Conservation (phyloP, 2,329 filamentous ascomycete genomes). For the Claviceps sp. region DNA sequence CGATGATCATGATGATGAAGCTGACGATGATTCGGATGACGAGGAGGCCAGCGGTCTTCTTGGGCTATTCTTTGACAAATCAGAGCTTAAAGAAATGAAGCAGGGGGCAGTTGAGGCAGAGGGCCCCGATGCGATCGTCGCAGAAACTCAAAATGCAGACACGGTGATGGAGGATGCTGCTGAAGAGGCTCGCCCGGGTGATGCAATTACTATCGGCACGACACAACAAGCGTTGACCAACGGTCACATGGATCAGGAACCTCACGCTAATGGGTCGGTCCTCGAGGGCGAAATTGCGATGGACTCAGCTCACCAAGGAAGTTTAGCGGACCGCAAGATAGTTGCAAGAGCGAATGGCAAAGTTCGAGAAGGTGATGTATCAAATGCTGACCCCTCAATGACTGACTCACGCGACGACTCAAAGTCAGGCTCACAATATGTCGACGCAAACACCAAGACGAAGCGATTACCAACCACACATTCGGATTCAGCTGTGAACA, state of each 20-base stretch:
- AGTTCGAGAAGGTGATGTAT: not conserved
- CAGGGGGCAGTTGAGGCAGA: constrained; percentile 19
- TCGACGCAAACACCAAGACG: constrained; percentile 3
- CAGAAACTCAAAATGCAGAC: constrained; percentile 13
- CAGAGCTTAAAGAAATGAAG: constrained; percentile 40
- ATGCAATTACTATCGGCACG: not conserved
- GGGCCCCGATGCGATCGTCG: not conserved
- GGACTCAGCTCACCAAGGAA: not conserved
- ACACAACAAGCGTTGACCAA: not conserved
- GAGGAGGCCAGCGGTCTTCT: constrained; percentile 33
- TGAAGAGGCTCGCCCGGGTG: not conserved
- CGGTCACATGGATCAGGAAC: not conserved
- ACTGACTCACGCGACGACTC: constrained; percentile 1
- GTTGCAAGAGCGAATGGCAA: not conserved
- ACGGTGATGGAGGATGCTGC: constrained; percentile 5
- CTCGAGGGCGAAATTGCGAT: not conserved
- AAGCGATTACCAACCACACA: constrained; percentile 25
- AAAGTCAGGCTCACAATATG: not conserved
- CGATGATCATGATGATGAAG: constrained; percentile 34
- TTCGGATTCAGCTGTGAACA: constrained; percentile 29
- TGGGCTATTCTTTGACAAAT: constrained; percentile 45
- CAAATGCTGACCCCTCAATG: constrained; percentile 1
- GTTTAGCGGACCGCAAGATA: not conserved
- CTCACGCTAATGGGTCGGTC: not conserved
- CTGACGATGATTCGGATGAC: constrained; percentile 29